phyloP scores from a whole-genome alignment of 2,329 filamentous ascomycete species.

The Rhynchosporium graminicola region DNA sequence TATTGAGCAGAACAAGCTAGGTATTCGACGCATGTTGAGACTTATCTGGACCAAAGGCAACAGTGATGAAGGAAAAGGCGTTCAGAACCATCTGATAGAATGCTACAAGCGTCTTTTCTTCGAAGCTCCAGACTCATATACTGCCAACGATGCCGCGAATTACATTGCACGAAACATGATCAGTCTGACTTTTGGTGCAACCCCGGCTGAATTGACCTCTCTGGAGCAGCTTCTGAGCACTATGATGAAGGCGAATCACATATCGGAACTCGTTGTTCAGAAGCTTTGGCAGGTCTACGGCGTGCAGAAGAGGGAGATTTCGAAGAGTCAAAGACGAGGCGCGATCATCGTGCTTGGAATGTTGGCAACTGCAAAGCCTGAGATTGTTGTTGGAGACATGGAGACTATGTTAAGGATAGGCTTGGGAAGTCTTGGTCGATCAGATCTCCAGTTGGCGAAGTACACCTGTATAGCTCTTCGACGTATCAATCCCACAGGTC shows the following conservation, averaged over 20 bases:
- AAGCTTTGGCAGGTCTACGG: slow-evolving; percentile 99
- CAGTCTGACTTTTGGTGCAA: slow-evolving; percentile 93
- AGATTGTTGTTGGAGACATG: slow-evolving; percentile 93
- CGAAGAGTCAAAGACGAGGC: slow-evolving; percentile 83
- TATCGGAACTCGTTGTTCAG: slow-evolving; percentile 80
- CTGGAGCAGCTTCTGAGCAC: slow-evolving; percentile 92
- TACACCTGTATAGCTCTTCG: slow-evolving; percentile 93
- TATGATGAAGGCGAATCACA: slow-evolving; percentile 93
- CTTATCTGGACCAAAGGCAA: slow-evolving; percentile 99
- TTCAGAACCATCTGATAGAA: slow-evolving; percentile 94
- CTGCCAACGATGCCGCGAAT: slow-evolving; percentile 85
- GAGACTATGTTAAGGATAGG: slow-evolving; percentile 92
- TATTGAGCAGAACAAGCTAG: slow-evolving; percentile 86
- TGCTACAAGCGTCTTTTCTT: slow-evolving; percentile 97
- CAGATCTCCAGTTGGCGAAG: slow-evolving; percentile 85
- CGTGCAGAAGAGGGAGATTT: slow-evolving; percentile 90
- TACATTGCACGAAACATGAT: slow-evolving; percentile 99
- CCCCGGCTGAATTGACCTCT: slow-evolving; percentile 91
- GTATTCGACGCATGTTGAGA: slow-evolving; percentile 92
- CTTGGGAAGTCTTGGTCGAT: slow-evolving; percentile 75
- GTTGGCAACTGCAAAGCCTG: slow-evolving; percentile 88
- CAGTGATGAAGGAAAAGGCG: slow-evolving; percentile 97
- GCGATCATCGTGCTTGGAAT: slow-evolving; percentile 97
- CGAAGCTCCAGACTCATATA: slow-evolving; percentile 87
- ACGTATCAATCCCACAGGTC: slow-evolving; percentile 83